phyloP scores from a whole-genome alignment of 2,329 filamentous ascomycete species.

The Tolypocladium cylindrosporum region DNA sequence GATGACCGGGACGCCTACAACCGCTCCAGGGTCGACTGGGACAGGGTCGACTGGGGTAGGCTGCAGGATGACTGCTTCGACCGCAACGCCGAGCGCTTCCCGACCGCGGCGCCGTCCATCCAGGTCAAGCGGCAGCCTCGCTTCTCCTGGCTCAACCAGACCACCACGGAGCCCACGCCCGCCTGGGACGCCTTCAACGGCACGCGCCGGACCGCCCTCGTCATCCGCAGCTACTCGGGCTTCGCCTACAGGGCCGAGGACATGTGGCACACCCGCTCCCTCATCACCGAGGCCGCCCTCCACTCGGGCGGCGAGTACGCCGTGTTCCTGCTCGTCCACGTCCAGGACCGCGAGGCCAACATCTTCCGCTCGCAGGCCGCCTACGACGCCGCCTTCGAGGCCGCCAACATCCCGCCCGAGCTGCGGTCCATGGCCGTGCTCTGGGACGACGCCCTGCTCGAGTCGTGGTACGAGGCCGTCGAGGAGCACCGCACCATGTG shows the following conservation, averaged over 20 bases:
- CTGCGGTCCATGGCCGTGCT: slow-evolving; percentile 60
- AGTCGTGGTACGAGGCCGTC: slow-evolving; percentile 53
- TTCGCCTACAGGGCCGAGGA: slow-evolving; percentile 52
- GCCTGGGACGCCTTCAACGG: slow-evolving; percentile 17
- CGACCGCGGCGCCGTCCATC: background rate
- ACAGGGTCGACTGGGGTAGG: slow-evolving; percentile 21
- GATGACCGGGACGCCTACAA: slow-evolving; percentile 13
- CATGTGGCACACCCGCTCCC: slow-evolving; percentile 50
- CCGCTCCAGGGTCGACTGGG: slow-evolving; percentile 18
- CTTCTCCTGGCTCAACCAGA: slow-evolving; percentile 9
- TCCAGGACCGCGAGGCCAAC: slow-evolving; percentile 44
- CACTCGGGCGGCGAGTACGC: slow-evolving; percentile 54
- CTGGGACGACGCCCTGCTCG: slow-evolving; percentile 60
- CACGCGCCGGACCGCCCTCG: slow-evolving; percentile 15
- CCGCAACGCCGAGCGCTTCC: slow-evolving; percentile 42
- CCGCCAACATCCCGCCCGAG: slow-evolving; percentile 48
- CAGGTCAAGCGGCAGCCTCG: slow-evolving; percentile 7
- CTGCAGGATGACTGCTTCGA: slow-evolving; percentile 27
- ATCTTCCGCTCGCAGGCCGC: slow-evolving; percentile 42
- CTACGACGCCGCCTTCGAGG: slow-evolving; percentile 39
- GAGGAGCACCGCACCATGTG: slow-evolving; percentile 35
- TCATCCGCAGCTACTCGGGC: slow-evolving; percentile 21
- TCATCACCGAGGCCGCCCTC: slow-evolving; percentile 52
- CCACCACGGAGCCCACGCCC: slow-evolving; percentile 1
- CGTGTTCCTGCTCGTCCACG: slow-evolving; percentile 51